phyloP scores from a whole-genome alignment of 2,329 filamentous ascomycete species.

The Pezicula rhizophila region DNA sequence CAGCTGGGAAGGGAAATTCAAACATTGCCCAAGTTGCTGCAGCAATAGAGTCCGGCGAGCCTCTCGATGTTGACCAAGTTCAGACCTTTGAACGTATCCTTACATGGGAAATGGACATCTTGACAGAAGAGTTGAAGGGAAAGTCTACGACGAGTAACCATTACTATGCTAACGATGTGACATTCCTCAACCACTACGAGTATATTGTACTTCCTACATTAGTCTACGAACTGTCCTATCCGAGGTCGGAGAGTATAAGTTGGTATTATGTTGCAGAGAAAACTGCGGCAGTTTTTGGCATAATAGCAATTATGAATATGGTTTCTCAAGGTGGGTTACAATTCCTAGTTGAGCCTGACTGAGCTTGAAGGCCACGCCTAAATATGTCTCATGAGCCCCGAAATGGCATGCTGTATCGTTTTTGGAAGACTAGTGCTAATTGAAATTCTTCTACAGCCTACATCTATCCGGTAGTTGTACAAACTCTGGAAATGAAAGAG shows the following conservation, averaged over 20 bases:
- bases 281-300: slow-evolving; percentile 60
- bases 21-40: slow-evolving; percentile 56
- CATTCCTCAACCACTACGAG: slow-evolving; percentile 57
- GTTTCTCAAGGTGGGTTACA: slow-evolving; percentile 48
- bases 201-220: slow-evolving; percentile 71
- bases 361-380: too few species aligned
- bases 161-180: slow-evolving; percentile 66
- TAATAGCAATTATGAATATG: slow-evolving; percentile 74
- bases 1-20: slow-evolving; percentile 16
- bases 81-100: slow-evolving; percentile 59
- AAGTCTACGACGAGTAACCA: slow-evolving; percentile 45
- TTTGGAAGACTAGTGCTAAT: too few species aligned
- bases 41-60: slow-evolving; percentile 54
- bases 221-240: slow-evolving; percentile 75
- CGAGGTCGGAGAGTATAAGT: slow-evolving; percentile 61
- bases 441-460: slow-evolving; percentile 36
- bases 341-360: too few species aligned
- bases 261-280: slow-evolving; percentile 75
- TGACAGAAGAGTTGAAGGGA: slow-evolving; percentile 55
- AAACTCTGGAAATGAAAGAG: slow-evolving; percentile 62
- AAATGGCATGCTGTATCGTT: too few species aligned
- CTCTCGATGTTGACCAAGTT: slow-evolving; percentile 57
- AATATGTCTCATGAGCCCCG: too few species aligned
- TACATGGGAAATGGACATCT: slow-evolving; percentile 51
- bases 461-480: slow-evolving; percentile 70